Percentiles rank a stretch among this genome's conserved stretches.
Conservation (phyloP, 352 stramenopile genomes). For the Globisporangium mamillatum region DNA sequence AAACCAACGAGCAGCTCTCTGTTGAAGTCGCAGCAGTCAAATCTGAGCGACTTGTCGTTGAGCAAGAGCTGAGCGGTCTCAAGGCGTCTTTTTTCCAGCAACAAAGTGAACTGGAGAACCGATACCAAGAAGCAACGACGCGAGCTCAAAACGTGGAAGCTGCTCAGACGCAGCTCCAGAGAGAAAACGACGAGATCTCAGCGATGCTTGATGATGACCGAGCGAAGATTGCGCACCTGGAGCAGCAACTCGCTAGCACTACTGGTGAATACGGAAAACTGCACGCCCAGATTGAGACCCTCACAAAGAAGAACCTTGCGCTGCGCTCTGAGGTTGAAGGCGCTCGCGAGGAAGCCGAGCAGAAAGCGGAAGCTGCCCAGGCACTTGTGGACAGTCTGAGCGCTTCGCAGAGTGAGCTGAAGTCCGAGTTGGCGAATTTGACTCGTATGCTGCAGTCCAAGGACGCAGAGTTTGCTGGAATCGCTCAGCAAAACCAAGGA, state of each 20-base stretch:
- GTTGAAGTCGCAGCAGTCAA: conserved; percentile 23
- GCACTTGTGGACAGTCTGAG: conserved; percentile 12
- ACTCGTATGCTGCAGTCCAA: conserved; percentile 8
- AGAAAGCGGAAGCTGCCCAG: conserved; percentile 13
- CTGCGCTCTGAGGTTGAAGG: conserved; percentile 47
- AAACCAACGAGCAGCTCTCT: conserved; percentile 28
- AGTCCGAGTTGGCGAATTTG: conserved; percentile 9
- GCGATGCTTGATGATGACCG: conserved; percentile 41
- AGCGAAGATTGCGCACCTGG: conserved; percentile 31
- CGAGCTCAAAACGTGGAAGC: conserved; percentile 29
- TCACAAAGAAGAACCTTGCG: conserved; percentile 63
- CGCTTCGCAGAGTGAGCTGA: conserved; percentile 13
- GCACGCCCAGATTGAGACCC: conserved; percentile 49
- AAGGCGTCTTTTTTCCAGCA: conserved; percentile 29
- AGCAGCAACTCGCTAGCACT: conserved; percentile 44
- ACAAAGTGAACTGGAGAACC: conserved; percentile 10
- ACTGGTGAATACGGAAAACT: conserved; percentile 33
- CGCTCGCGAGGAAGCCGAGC: conserved; percentile 17
- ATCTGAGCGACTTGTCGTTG: conserved; percentile 27
- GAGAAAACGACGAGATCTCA: conserved; percentile 51
- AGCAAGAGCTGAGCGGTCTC: conserved; percentile 29
- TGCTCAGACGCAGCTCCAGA: conserved; percentile 36
- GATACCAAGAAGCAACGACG: conserved; percentile 9
- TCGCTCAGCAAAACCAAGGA: conserved; percentile 5
- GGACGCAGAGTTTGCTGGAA: conserved; percentile 9